Evolutionary conservation across 805 yeast species (phyloP), one percentile per base, ranked within the genome.

Genomic region (Saccharomycopsis malanga): DNA sequence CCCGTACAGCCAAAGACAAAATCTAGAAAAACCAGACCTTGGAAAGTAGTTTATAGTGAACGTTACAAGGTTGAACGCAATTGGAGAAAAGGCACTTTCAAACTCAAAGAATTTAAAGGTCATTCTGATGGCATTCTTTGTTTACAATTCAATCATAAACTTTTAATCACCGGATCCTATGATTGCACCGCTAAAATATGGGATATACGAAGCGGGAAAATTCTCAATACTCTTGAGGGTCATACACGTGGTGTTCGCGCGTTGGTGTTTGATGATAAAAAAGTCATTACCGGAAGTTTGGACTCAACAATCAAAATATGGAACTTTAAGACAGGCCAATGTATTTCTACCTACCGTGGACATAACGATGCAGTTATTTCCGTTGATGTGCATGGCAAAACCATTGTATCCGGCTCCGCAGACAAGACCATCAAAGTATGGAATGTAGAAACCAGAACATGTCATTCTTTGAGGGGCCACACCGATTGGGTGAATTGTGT

Each of bases 41-140:
- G 98, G 98, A 91, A 93, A 59, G 83, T 85, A 4, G 96, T 91
- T 21, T 91, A 93, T 64, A 74, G 87, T 39, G 98, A 93, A 65
- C 72, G 98, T 32, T 91, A 75, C 65, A 81, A 79, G 63, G 88
- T 93, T 51, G 98, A 93, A 63, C 78, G 86, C 56, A 91, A 93
- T 64, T 93, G 98, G 98, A 72, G 98, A 52, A 80, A 81, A 53
- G 97, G 96, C 9, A 67, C 72, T 17, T 86, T 79, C 64, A 68
- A 69, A 24, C 64, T 81, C 21, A 79, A 73, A 48, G 78, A 72
- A 45, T 87, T 88, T 58, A 66, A 69, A 50, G 96, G 95, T 7
- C 98, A 89, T 60, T 75, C 79, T 44, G 96, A 86, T 61, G 95
- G 95, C 18, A 82, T 93, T n/a, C 73, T 91, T 40, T 80, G 95